These are phyloP conservation scores for Gardenia jasminoides DNA, from an alignment of 257 asterid genomes.

Conservation along the genomic window DNA sequence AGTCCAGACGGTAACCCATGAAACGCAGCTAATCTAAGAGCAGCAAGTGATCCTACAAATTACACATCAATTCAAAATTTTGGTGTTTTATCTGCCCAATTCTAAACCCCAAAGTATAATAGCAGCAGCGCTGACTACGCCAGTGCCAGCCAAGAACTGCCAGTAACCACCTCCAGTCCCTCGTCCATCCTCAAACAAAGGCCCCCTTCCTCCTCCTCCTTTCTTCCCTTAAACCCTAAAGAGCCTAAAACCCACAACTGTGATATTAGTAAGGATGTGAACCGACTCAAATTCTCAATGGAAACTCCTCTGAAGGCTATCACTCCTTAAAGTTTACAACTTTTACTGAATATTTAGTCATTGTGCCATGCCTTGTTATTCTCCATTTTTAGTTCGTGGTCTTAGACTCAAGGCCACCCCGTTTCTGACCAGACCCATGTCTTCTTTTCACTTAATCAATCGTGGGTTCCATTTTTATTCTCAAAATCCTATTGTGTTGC, in stretches of 20 bases:
- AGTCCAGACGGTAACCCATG: too few species aligned
- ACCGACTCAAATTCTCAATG: neutral
- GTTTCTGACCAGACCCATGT: slow-evolving; percentile 37
- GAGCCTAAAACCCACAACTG: slow-evolving; percentile 4
- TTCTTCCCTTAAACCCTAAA: slow-evolving; percentile 63
- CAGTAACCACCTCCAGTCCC: neutral
- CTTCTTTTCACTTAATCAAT: slow-evolving; percentile 19
- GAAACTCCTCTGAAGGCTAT: neutral
- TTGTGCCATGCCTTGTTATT: slow-evolving; percentile 22
- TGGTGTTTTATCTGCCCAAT: too few species aligned
- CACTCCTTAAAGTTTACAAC: neutral
- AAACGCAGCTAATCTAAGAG: too few species aligned
- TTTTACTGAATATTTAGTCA: neutral
- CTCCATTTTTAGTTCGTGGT: slow-evolving; percentile 10
- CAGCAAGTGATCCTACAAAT: too few species aligned
- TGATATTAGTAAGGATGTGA: neutral
- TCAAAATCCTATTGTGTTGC: slow-evolving; percentile 16
- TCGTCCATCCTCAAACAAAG: slow-evolving; percentile 8
- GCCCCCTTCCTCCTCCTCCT: slow-evolving; percentile 11
- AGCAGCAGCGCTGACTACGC: too few species aligned
- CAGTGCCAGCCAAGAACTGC: too few species aligned
- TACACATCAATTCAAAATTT: too few species aligned
- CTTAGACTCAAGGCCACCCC: slow-evolving; percentile 37
- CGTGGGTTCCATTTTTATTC: slow-evolving; percentile 37
- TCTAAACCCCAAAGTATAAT: too few species aligned